phyloP scores from a whole-genome alignment of 176 grass and related monocot species.

The Ampelocalamus luodianensis region DNA sequence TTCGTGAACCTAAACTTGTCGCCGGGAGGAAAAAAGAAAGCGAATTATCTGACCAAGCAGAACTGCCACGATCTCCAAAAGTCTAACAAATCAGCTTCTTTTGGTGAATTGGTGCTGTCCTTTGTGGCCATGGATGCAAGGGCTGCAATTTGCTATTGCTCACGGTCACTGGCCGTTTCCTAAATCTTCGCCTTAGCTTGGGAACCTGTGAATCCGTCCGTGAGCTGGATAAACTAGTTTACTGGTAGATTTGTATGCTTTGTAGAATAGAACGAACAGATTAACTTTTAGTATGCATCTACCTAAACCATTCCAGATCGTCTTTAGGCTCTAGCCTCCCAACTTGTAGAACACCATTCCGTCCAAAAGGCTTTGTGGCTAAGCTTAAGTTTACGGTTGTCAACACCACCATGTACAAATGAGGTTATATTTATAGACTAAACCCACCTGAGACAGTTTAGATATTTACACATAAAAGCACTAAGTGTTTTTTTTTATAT shows the following conservation, averaged over 20 bases:
- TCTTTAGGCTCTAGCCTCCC: background rate
- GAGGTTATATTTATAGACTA: no score
- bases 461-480: no score
- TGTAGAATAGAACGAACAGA: background rate
- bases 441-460: no score
- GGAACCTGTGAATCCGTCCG: slow-evolving; percentile 15
- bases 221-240: slow-evolving; percentile 13
- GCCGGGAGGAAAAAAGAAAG: background rate
- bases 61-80: background rate
- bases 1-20: slow-evolving; percentile 21
- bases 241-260: background rate
- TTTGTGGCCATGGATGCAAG: background rate
- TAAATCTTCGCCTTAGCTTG: background rate
- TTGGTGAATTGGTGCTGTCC: slow-evolving; percentile 22
- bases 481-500: no score
- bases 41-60: no score
- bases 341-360: background rate
- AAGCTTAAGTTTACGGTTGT: background rate
- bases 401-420: no score
- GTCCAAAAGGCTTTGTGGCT: background rate
- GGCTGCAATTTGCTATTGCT: slow-evolving; percentile 2
- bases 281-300: background rate
- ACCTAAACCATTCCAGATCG: background rate
- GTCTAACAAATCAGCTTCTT: background rate
- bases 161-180: background rate